Evolutionary conservation across 768 basidiomycete genomes (phyloP), one percentile per base, ranked within the genome.

Genomic region (Termitomyces sp.): DNA sequence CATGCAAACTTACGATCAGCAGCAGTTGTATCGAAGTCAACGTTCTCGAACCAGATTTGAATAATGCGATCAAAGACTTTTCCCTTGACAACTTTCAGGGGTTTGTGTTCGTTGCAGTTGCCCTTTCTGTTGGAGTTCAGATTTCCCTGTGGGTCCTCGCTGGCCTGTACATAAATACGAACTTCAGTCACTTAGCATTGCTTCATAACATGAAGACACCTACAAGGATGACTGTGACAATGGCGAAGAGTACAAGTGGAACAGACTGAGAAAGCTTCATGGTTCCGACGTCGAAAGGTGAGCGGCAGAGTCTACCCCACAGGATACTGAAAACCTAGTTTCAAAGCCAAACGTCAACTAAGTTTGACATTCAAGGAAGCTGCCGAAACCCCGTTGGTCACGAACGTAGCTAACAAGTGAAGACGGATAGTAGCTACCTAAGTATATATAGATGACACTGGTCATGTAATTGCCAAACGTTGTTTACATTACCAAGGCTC

Each of bases 21-120:
- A 64, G 64, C 7, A 1, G 69, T 69, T 9, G 49, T 56, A 16
- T 61, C 65, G 59, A 72, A 87, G 63, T 86, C 78, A 22, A 80
- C 84, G 68, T 86, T 87, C 66, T 86, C 85, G 37, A 87, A 71
- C 81, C 81, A 85, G 54, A 86, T 82, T 47, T 63, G 62, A 26
- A 73, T 55, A 41, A 70, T 68, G 22, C 69, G 65, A 55, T 73
- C 66, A 45, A 73, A 73, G 1, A 60, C 68, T 33, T 63, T 66
- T n/a, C 72, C 72, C 34, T 62, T 48, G 4, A 64, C 60, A 10
- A 52, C 33, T 20, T 53, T 44, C 15, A 26, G 16, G 22, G 37
- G 46, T 10, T 42, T 24, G n/a, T 41, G 22, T 13, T 1, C 31
- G 31, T 31, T 34, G 33, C 10, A 15, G 15, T 36, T 36, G 1